These are phyloP conservation scores for Penicillium sp. DNA, from an alignment of 2,329 filamentous ascomycete species.

Conservation along the genomic window DNA sequence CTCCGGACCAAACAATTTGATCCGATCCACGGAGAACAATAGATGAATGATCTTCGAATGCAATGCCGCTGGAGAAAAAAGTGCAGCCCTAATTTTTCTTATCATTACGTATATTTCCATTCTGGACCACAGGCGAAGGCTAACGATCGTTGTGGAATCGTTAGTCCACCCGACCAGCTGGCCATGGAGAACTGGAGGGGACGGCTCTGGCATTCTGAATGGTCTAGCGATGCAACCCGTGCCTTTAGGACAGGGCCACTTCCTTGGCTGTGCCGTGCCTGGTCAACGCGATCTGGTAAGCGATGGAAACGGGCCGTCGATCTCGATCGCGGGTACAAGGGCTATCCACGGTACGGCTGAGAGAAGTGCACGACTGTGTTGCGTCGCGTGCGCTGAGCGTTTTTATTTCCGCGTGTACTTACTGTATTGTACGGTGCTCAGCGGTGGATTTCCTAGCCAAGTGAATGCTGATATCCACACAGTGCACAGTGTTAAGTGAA, in stretches of 20 bases:
- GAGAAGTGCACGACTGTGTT: not conserved
- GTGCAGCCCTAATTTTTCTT: not conserved
- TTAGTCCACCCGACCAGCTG: not conserved
- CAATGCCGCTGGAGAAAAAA: constrained; percentile 2
- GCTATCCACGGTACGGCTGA: not conserved
- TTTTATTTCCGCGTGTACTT: not conserved
- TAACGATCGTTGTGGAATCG: not conserved
- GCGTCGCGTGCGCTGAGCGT: not conserved
- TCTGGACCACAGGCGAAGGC: constrained; percentile 5
- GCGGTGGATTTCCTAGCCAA: not conserved
- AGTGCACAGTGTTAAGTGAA: not conserved
- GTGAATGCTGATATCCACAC: not conserved
- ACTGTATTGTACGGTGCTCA: not conserved
- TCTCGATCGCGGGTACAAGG: constrained; percentile 15
- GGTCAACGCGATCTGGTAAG: constrained; percentile 21
- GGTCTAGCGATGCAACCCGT: not conserved
- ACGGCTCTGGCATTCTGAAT: not conserved
- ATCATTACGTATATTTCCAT: constrained; percentile 19
- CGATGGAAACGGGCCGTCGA: constrained; percentile 19
- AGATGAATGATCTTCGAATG: not conserved
- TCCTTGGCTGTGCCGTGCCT: constrained; percentile 19
- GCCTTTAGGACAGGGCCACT: constrained; percentile 15
- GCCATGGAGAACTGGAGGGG: not conserved
- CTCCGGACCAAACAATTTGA: not conserved
- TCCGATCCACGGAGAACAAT: not conserved